Percentiles rank a stretch among this genome's conserved stretches.
Conservation (phyloP, 1,284 basidiomycete genomes). For the Apiotrichum gracile region DNA sequence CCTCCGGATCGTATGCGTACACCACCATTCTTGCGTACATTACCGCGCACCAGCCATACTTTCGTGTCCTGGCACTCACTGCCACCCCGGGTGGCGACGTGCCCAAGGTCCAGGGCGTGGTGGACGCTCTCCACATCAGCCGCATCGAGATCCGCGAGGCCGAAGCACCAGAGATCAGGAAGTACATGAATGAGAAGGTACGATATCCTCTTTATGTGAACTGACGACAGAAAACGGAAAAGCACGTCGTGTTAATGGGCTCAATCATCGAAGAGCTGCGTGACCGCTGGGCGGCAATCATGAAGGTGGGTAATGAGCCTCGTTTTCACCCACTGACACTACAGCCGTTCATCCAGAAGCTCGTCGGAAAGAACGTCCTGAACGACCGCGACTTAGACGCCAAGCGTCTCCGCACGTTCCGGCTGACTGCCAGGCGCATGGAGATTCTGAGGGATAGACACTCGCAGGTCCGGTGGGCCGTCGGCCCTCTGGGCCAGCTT, state of each 20-base stretch:
- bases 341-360: slow-evolving; percentile 39
- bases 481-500: slow-evolving; percentile 24
- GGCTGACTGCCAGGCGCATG: slow-evolving; percentile 34
- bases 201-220: background rate
- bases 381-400: slow-evolving; percentile 37
- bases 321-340: background rate
- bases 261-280: slow-evolving; percentile 40
- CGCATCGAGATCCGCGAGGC: slow-evolving; percentile 93
- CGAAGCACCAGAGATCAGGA: slow-evolving; percentile 76
- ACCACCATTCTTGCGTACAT: slow-evolving; percentile 81
- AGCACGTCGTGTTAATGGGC: slow-evolving; percentile 66
- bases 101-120: slow-evolving; percentile 82
- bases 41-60: slow-evolving; percentile 89
- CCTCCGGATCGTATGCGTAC: slow-evolving; percentile 89
- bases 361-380: slow-evolving; percentile 38
- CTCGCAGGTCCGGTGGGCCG: slow-evolving; percentile 24
- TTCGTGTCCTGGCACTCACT: slow-evolving; percentile 86
- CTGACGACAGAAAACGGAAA: slow-evolving; percentile 28
- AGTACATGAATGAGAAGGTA: slow-evolving; percentile 85
- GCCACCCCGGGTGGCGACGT: slow-evolving; percentile 88
- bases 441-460: slow-evolving; percentile 27
- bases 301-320: slow-evolving; percentile 59
- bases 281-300: slow-evolving; percentile 54
- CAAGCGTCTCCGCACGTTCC: slow-evolving; percentile 36
- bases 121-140: slow-evolving; percentile 93